Base-by-base conservation (phyloP, 2,329 filamentous ascomycete genomes). In the Fonsecaea monophora region DNA sequence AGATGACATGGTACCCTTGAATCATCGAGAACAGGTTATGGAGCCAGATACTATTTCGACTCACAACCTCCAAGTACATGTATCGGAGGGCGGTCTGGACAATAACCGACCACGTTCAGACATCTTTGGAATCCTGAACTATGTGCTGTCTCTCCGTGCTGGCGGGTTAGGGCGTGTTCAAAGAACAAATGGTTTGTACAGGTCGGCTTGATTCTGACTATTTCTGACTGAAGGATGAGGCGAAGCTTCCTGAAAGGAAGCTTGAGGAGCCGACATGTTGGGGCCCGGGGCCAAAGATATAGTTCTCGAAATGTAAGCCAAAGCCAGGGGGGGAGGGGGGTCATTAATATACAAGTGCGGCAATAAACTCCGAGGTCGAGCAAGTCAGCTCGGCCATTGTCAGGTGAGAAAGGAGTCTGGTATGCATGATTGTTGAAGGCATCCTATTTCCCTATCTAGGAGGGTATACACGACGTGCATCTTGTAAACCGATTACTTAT, bases 251-350 rank as follows among this genome's bases (percentile, higher is more conserved):
- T 15, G 8, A 21, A 40, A 48, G 59, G 59, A 18, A 45, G 45
- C 45, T 61, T 37, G 45, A n/a, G 10, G n/a, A 13, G 48, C 59
- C 59, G 59, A 61, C 59, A 53, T 40, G 32, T 61, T 61, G 59
- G 59, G 59, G 59, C 53, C 45, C 18, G 59, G 59, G 59, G 59
- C 59, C 42, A 25, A 15, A 37, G 18, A 38, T 15, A 38, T 35
- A 18, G 2, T n/a, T 42, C 21, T 53, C 10, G 18, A 34, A 21
- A 37, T 40, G 25, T 57, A 60, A 25, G 59, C 34, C 15, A 61
- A 25, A 25, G 25, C 25, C 25, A 25, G 25, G 25, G 25, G 25
- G 25, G 25, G 25, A 25, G 25, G 25, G 25, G 25, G 34, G 59
- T 48, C 30, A 30, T 53, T 34, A 12, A 50, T 12, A 54, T 25